phyloP scores from a whole-genome alignment of 2,329 filamentous ascomycete genomes.

The Clonostachys sp. region DNA sequence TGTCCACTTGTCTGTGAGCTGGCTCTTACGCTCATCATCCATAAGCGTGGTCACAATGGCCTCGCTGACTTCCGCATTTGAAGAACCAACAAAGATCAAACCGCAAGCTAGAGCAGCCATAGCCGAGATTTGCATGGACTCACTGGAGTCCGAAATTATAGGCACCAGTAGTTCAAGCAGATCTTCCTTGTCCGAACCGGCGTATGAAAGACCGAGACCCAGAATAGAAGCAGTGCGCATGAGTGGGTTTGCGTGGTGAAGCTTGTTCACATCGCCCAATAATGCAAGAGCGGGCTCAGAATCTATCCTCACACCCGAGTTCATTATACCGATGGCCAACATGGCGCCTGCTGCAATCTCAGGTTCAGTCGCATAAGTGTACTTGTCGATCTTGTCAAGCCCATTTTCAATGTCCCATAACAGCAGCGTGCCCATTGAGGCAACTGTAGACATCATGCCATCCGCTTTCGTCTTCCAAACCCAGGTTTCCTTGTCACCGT shows the following conservation, averaged over 20 bases:
- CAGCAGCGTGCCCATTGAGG: constrained; percentile 85
- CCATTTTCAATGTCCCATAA: constrained; percentile 93
- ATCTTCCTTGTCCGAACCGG: constrained; percentile 87
- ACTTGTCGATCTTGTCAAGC: constrained; percentile 90
- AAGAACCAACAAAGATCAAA: constrained; percentile 88
- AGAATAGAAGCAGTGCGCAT: constrained; percentile 86
- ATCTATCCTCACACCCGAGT: constrained; percentile 84
- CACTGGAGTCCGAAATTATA: constrained; percentile 76
- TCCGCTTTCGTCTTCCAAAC: constrained; percentile 99
- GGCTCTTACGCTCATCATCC: constrained; percentile 85
- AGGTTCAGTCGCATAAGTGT: constrained; percentile 78
- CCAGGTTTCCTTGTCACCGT: constrained; percentile 87
- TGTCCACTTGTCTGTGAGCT: constrained; percentile 97
- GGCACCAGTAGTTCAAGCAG: constrained; percentile 82
- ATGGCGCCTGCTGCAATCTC: constrained; percentile 85
- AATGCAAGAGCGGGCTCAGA: constrained; percentile 87
- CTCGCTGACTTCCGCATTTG: constrained; percentile 85
- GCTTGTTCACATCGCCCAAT: constrained; percentile 73
- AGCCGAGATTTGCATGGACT: constrained; percentile 93
- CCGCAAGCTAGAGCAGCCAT: constrained; percentile 92
- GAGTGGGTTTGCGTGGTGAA: constrained; percentile 72
- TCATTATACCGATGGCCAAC: constrained; percentile 93
- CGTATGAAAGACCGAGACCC: constrained; percentile 92
- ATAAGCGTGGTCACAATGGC: constrained; percentile 89
- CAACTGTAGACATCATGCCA: constrained; percentile 94